Percentiles rank a stretch among this genome's conserved stretches.
These are phyloP conservation scores for Teunomyces panamensis DNA, from an alignment of 805 yeast genomes.

Conservation along the genomic window DNA sequence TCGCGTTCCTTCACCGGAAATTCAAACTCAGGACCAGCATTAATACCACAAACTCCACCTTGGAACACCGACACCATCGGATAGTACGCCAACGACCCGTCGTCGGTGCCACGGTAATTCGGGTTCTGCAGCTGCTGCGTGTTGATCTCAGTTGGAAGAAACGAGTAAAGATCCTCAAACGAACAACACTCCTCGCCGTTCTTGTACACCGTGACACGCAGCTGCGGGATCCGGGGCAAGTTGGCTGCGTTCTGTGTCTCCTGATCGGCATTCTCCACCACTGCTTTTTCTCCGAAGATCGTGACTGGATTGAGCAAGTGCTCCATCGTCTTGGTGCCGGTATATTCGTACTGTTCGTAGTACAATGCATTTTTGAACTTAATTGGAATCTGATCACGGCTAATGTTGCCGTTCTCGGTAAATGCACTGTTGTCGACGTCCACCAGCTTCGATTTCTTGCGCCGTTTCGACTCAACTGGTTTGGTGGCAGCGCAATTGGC, in stretches of 20 bases:
- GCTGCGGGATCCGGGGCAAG: constrained; percentile 48
- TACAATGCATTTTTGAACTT: constrained; percentile 72
- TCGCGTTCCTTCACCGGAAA: constrained; percentile 22
- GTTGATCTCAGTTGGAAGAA: constrained; percentile 71
- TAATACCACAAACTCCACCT: constrained; percentile 71
- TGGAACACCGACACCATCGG: constrained; percentile 84
- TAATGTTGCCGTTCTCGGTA: constrained; percentile 39
- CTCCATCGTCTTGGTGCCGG: constrained; percentile 65
- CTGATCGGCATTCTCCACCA: constrained; percentile 23
- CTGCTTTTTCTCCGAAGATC: constrained; percentile 66
- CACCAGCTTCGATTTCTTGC: constrained; percentile 12
- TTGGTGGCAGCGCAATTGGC: background rate
- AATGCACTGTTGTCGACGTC: constrained; percentile 7
- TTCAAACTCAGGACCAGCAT: constrained; percentile 64
- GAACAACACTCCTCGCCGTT: constrained; percentile 76
- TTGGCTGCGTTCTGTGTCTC: constrained; percentile 14
- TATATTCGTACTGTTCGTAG: constrained; percentile 83
- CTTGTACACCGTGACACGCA: constrained; percentile 66
- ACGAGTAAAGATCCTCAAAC: constrained; percentile 66
- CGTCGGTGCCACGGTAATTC: constrained; percentile 54
- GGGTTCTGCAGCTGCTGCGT: constrained; percentile 36
- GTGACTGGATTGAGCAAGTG: constrained; percentile 71
- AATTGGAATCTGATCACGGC: constrained; percentile 85
- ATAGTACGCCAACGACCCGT: constrained; percentile 85
- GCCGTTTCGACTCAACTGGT: constrained; percentile 6